Conservation (phyloP, 202 grass and related monocot species). For the Miscanthus sacchariflorus region DNA sequence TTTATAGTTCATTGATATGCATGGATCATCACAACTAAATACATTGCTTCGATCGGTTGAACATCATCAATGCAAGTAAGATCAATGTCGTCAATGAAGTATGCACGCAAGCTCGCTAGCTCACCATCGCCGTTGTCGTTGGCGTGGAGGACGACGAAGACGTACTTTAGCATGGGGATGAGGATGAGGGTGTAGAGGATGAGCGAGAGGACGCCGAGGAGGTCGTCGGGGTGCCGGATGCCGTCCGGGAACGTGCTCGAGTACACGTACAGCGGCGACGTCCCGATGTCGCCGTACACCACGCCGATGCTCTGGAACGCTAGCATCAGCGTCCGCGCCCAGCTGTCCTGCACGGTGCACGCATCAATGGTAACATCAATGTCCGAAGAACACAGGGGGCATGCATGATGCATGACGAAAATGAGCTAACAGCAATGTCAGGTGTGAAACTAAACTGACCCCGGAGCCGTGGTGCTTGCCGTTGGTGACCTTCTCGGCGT, state of each 20-base stretch:
- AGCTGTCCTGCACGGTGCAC: slow-evolving; percentile 34
- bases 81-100: neutral
- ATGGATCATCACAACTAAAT: no score
- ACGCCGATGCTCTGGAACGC: slow-evolving; percentile 85
- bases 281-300: slow-evolving; percentile 89
- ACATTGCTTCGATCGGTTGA: neutral
- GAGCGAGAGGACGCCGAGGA: slow-evolving; percentile 76
- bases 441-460: neutral
- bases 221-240: slow-evolving; percentile 61
- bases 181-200: slow-evolving; percentile 78
- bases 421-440: neutral
- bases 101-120: neutral
- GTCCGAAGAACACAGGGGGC: neutral
- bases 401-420: neutral
- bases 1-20: no score
- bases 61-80: neutral
- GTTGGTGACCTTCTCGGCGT: slow-evolving; percentile 61
- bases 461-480: slow-evolving; percentile 49
- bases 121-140: slow-evolving; percentile 90
- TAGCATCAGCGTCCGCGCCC: slow-evolving; percentile 59
- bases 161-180: slow-evolving; percentile 77
- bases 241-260: slow-evolving; percentile 73
- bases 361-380: neutral
- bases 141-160: slow-evolving; percentile 77
- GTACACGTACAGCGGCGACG: slow-evolving; percentile 79